Base-by-base conservation (phyloP, 306 rosid genomes). In the Lablab purpureus region DNA sequence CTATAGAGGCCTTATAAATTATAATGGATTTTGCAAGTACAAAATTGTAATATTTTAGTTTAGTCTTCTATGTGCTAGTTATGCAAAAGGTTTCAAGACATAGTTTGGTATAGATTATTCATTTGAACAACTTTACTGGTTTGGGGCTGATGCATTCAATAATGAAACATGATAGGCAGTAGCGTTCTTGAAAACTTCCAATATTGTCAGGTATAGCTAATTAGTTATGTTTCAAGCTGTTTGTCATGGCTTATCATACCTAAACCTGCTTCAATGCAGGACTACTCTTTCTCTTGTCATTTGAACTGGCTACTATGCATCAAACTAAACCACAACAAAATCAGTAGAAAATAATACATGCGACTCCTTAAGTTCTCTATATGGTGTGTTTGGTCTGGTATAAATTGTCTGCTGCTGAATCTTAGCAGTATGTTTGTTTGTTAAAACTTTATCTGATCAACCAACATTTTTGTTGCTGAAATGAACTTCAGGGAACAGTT, bases 171-270 rank as follows among this genome's bases (percentile, higher is more conserved):
- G 30, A 30, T 55, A 21, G 23, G 36, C 25, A 21, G 37, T 71
- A 64, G 22, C 4, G 18, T 64, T 70, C 18, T 1, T 70, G 60
- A 43, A 49, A 50, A 50, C 40, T 67, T 32, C 9, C 47, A 34
- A 36, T n/a, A 2, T 30, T 13, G 49, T 32, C 18, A 19, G 34
- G 56, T 66, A 59, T 27, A 67, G 30, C n/a, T 58, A 56, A 17
- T 52, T 76, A 76, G 52, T 34, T 54, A 13, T 45, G 62, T 49
- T 67, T 75, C 58, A 17, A 27, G 23, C 63, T 71, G 55, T 47
- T 40, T 23, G 4, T 9, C 62, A 41, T 64, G 7, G 46, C 19
- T 56, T 23, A 46, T 36, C 76, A 75, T 58, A 28, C 73, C 51
- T 18, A 63, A 59, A 69, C 74, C 67, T 59, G 3, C 18, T 13